Evolutionary conservation across 805 yeast species (phyloP).

Genomic region (Ascoidea asiatica): DNA sequence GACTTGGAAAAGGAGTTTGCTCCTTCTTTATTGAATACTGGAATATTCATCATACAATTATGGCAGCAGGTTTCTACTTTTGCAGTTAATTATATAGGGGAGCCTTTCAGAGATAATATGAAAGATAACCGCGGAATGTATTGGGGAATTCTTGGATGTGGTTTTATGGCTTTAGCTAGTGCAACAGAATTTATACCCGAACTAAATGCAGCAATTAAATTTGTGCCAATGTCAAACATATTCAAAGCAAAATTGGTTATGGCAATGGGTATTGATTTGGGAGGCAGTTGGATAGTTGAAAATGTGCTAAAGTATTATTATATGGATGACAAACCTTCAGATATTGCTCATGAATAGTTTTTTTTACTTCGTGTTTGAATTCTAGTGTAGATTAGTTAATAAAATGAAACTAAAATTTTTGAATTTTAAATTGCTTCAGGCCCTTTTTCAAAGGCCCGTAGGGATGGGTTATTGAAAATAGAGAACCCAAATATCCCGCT

Average conservation of each 20-base stretch:
- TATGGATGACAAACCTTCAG: slow-evolving; percentile 86
- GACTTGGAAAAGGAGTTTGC: slow-evolving; percentile 80
- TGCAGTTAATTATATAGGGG: slow-evolving; percentile 95
- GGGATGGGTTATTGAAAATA: too few species aligned
- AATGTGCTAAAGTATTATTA: slow-evolving; percentile 68
- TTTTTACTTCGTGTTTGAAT: too few species aligned
- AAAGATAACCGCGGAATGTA: slow-evolving; percentile 92
- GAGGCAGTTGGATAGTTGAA: slow-evolving; percentile 67
- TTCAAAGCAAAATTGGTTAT: slow-evolving; percentile 72
- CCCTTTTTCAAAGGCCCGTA: too few species aligned
- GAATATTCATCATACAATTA: slow-evolving; percentile 85
- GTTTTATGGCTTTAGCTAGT: slow-evolving; percentile 77
- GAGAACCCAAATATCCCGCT: too few species aligned
- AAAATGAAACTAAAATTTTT: too few species aligned
- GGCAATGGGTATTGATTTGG: slow-evolving; percentile 64
- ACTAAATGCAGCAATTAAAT: slow-evolving; percentile 79
- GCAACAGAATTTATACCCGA: slow-evolving; percentile 94
- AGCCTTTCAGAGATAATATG: slow-evolving; percentile 89
- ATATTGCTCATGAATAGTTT: too few species aligned
- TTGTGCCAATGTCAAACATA: slow-evolving; percentile 66
- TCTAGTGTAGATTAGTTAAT: too few species aligned
- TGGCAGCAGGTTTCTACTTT: slow-evolving; percentile 96
- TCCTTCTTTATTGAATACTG: slow-evolving; percentile 90
- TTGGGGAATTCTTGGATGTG: slow-evolving; percentile 86
- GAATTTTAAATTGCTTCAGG: too few species aligned